Evolutionary conservation across 1,284 basidiomycete genomes (phyloP).

Genomic region (Caloboletus inedulis): DNA sequence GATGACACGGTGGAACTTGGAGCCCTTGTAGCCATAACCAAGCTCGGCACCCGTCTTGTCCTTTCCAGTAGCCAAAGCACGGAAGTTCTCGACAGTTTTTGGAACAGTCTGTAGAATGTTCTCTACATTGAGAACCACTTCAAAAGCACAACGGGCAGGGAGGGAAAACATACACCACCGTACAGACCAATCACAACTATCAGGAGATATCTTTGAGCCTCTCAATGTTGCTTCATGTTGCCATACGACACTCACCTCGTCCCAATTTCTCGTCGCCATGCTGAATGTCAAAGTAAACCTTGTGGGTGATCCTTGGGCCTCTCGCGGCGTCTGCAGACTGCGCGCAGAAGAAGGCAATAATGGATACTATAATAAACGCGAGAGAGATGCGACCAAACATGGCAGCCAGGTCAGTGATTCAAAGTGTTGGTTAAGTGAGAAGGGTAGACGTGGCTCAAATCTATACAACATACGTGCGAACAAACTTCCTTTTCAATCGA

Average conservation of each 20-base stretch:
- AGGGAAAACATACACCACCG: constrained; percentile 54
- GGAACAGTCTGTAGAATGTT: constrained; percentile 71
- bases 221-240: not conserved
- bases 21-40: constrained; percentile 84
- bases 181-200: constrained; percentile 83
- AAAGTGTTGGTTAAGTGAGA: constrained; percentile 3
- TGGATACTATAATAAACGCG: constrained; percentile 58
- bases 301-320: constrained; percentile 84
- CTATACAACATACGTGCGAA: constrained; percentile 20
- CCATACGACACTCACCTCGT: constrained; percentile 54
- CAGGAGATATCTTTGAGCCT: constrained; percentile 7
- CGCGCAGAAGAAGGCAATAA: constrained; percentile 67
- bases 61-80: constrained; percentile 74
- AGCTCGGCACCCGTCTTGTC: constrained; percentile 76
- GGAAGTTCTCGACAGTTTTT: constrained; percentile 99
- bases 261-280: constrained; percentile 84
- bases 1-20: constrained; percentile 98
- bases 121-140: constrained; percentile 10
- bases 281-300: constrained; percentile 91
- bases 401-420: constrained; percentile 5
- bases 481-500: constrained; percentile 18
- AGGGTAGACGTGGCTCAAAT: constrained; percentile 25
- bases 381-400: constrained; percentile 64
- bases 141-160: not conserved
- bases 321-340: constrained; percentile 71